Percentiles rank a stretch among this genome's conserved stretches.
Evolutionary conservation across 1,284 basidiomycete species (phyloP).

Genomic region (Sanghuangporus sanghuang): DNA sequence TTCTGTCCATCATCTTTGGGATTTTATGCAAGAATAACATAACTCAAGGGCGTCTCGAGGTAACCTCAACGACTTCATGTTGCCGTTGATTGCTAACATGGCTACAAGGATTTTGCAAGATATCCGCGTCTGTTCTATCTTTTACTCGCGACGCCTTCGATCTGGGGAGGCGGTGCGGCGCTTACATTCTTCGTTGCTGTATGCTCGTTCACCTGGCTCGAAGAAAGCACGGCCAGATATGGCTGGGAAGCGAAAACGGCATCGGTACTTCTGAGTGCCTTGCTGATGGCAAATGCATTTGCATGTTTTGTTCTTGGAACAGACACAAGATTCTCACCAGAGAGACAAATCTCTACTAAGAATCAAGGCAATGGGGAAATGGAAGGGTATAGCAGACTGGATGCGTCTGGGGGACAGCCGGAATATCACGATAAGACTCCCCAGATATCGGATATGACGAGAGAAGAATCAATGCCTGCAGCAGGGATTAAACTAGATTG

Average conservation of each 20-base stretch:
- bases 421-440: too few relatives aligned
- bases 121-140: constrained; percentile 7
- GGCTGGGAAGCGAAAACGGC: constrained; percentile 10
- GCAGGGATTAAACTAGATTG: too few relatives aligned
- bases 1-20: constrained; percentile 11
- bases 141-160: constrained; percentile 4
- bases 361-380: too few relatives aligned
- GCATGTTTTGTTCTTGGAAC: constrained; percentile 11
- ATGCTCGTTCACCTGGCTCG: constrained; percentile 12
- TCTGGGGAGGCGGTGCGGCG: constrained; percentile 11
- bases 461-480: too few relatives aligned
- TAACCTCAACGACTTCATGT: not conserved
- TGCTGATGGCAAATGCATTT: constrained; percentile 3
- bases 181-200: constrained; percentile 13
- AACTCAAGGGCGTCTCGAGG: constrained; percentile 8
- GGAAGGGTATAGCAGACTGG: too few relatives aligned
- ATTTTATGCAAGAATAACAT: constrained; percentile 12
- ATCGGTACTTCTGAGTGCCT: constrained; percentile 3
- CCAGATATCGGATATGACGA: too few relatives aligned
- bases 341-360: too few relatives aligned
- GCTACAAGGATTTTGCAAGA: not conserved
- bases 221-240: constrained; percentile 11
- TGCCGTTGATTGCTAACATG: too few relatives aligned
- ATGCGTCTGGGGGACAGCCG: too few relatives aligned
- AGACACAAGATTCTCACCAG: not conserved